phyloP scores from a whole-genome alignment of 2,329 filamentous ascomycete species.

The Fusarium longipes region DNA sequence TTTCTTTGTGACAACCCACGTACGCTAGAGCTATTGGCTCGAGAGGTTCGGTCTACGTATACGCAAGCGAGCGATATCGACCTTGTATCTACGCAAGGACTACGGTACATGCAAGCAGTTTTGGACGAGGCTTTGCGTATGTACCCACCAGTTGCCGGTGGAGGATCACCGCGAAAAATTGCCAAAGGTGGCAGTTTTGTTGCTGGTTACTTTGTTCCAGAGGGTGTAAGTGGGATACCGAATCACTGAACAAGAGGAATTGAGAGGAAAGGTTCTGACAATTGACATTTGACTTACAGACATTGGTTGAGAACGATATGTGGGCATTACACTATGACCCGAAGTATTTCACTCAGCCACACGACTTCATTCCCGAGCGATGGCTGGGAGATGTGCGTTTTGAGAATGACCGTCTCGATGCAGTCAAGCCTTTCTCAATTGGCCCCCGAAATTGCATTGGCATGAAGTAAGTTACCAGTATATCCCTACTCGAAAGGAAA shows the following conservation, averaged over 20 bases:
- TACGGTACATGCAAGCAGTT: conserved; percentile 12
- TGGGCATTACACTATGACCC: background rate
- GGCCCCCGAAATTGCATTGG: background rate
- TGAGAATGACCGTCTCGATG: background rate
- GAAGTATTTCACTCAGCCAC: background rate
- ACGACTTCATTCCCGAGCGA: background rate
- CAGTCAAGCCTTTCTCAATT: background rate
- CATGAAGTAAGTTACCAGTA: background rate
- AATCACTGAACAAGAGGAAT: no score
- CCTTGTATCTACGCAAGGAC: conserved; percentile 18
- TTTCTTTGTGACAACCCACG: conserved; percentile 6
- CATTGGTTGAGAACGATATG: background rate
- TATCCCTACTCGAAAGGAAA: no score
- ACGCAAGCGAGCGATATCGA: conserved; percentile 6
- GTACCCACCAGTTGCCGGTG: conserved; percentile 22
- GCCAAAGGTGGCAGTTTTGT: conserved; percentile 7
- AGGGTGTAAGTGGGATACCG: background rate
- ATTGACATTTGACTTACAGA: background rate
- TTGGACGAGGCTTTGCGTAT: conserved; percentile 24
- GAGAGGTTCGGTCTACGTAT: conserved; percentile 10
- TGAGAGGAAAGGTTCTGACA: background rate
- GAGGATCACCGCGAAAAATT: conserved; percentile 20
- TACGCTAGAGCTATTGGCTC: background rate
- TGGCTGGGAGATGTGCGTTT: background rate
- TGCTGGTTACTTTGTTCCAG: conserved; percentile 22